A percentile compares a stretch with the other conserved stretches of the same genome.
Conservation (phyloP, 805 yeast species). For the Yarrowia alimentaria region DNA sequence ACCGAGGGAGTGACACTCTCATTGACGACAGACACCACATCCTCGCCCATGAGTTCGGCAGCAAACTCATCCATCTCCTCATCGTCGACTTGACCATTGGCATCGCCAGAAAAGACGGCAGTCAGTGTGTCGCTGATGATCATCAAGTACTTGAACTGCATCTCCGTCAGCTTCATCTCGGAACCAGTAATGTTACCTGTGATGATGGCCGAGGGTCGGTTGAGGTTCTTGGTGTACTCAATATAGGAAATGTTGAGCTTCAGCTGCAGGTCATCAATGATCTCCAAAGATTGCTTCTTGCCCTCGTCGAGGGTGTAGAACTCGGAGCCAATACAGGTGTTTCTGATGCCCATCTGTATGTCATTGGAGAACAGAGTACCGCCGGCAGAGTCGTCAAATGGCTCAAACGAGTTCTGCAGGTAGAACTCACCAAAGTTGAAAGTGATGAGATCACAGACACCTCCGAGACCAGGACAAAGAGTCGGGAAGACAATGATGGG, state of each 20-base stretch:
- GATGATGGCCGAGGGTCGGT: slow-evolving; percentile 51
- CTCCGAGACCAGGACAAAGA: slow-evolving; percentile 39
- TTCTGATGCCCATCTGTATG: slow-evolving; percentile 66
- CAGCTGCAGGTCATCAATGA: slow-evolving; percentile 66
- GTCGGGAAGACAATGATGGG: slow-evolving; percentile 83
- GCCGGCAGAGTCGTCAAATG: slow-evolving; percentile 34
- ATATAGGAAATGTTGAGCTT: slow-evolving; percentile 57
- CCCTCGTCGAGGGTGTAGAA: slow-evolving; percentile 50
- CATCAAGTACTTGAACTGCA: slow-evolving; percentile 60
- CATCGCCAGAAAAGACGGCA: slow-evolving; percentile 47
- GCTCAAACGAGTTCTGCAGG: slow-evolving; percentile 58
- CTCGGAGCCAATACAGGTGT: slow-evolving; percentile 64
- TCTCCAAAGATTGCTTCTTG: slow-evolving; percentile 52
- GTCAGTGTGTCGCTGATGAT: slow-evolving; percentile 57
- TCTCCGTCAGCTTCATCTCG: slow-evolving; percentile 65
- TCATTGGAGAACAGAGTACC: slow-evolving; percentile 46
- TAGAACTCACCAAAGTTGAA: slow-evolving; percentile 80
- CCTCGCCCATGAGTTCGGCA: slow-evolving; percentile 33
- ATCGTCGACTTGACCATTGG: slow-evolving; percentile 48
- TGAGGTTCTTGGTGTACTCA: slow-evolving; percentile 39
- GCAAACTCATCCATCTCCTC: slow-evolving; percentile 53
- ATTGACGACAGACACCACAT: slow-evolving; percentile 27
- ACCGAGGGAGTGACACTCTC: slow-evolving; percentile 5
- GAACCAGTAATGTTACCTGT: slow-evolving; percentile 62
- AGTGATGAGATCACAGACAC: slow-evolving; percentile 58